phyloP scores from a whole-genome alignment of 2,329 filamentous ascomycete species.

The Neoascochyta sp. region DNA sequence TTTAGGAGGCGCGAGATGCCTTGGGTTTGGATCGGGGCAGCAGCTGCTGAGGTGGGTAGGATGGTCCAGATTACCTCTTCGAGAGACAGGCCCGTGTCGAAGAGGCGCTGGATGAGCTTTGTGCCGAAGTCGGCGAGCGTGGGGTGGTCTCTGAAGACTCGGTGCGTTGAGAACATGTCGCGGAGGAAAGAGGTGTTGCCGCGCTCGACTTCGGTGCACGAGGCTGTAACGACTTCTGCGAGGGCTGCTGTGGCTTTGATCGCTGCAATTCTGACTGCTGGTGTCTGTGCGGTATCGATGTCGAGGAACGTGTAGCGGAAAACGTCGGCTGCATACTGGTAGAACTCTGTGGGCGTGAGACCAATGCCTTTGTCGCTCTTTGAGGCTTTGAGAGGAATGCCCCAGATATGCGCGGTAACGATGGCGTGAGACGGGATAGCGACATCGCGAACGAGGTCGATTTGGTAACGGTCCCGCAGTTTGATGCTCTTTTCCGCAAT shows the following conservation, averaged over 20 bases:
- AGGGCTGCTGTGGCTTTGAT: constrained; percentile 53
- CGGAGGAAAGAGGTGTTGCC: neutral
- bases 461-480: too few species aligned
- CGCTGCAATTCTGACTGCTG: too few species aligned
- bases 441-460: constrained; percentile 64
- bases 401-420: too few species aligned
- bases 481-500: too few species aligned
- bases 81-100: constrained; percentile 59
- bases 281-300: constrained; percentile 59
- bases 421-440: too few species aligned
- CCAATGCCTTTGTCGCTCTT: too few species aligned
- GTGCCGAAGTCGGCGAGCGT: constrained; percentile 60
- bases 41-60: constrained; percentile 62
- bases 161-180: constrained; percentile 37
- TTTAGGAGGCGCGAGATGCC: constrained; percentile 5
- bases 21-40: constrained; percentile 68
- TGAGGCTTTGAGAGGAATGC: too few species aligned
- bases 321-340: constrained; percentile 63
- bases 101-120: constrained; percentile 61
- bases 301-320: constrained; percentile 64
- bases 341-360: too few species aligned
- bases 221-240: constrained; percentile 59
- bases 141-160: constrained; percentile 16
- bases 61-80: constrained; percentile 69
- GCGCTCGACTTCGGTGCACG: constrained; percentile 52